These are phyloP conservation scores for Ulmus americana DNA, from an alignment of 331 rosid genomes.

Conservation along the genomic window DNA sequence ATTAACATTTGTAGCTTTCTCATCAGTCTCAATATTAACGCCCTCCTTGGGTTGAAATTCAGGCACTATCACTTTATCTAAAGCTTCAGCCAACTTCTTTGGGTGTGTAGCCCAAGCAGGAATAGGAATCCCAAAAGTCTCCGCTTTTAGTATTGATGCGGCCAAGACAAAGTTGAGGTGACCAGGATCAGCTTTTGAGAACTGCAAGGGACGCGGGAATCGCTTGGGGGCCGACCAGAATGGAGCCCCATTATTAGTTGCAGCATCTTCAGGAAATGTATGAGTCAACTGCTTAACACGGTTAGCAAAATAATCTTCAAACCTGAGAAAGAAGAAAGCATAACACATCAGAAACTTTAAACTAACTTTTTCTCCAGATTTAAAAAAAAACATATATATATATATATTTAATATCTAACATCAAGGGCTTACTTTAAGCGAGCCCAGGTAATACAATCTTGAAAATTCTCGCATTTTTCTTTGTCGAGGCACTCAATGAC, in stretches of 20 bases:
- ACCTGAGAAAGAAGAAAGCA: constrained; percentile 42
- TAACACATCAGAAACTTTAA: neutral
- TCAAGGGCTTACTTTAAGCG: constrained; percentile 60
- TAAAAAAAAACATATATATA: neutral
- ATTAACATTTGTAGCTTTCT: constrained; percentile 67
- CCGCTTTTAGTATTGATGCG: constrained; percentile 73
- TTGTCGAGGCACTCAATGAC: constrained; percentile 80
- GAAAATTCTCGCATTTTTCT: constrained; percentile 70
- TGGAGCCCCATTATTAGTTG: constrained; percentile 84
- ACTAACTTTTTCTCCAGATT: constrained; percentile 2
- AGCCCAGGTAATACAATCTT: constrained; percentile 88
- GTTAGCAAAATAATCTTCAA: constrained; percentile 82
- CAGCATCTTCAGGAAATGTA: constrained; percentile 94
- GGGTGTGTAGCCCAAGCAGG: constrained; percentile 81
- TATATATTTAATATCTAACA: neutral
- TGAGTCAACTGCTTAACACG: constrained; percentile 85
- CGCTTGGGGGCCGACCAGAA: constrained; percentile 99
- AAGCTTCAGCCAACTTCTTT: constrained; percentile 59
- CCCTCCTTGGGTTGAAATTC: constrained; percentile 81
- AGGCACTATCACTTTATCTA: constrained; percentile 65
- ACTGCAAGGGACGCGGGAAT: constrained; percentile 79
- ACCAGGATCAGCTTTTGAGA: constrained; percentile 60
- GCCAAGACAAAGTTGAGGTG: constrained; percentile 77
- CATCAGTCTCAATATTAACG: constrained; percentile 84
- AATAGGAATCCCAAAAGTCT: constrained; percentile 78